Evolutionary conservation across 2,329 filamentous ascomycete species (phyloP), one percentile per base, ranked within the genome.

Genomic region (Fusarium sp.): DNA sequence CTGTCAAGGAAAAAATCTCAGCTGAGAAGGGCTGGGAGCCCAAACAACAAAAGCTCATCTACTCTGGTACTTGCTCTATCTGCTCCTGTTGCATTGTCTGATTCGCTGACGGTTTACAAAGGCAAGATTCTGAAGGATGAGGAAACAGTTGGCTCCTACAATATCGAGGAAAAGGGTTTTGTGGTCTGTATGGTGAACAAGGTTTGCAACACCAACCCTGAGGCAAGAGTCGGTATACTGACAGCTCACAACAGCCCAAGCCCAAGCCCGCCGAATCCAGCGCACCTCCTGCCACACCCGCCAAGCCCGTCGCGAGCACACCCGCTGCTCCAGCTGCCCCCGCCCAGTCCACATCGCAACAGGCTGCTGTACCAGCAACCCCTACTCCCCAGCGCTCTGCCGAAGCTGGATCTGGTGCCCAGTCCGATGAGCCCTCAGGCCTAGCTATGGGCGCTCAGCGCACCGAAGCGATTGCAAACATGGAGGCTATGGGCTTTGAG

Each of bases 161-260:
- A 92, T 79, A 98, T 99, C 64, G 94, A 99, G 79, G 95, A 98
- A 85, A 99, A 98, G 84, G 95, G 95, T 33, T 99, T 98, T 76
- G 93, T 99, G 71, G 95, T 99, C 59, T 99, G 95, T 81, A 97
- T 99, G 88, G 89, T 96, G 71, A 92, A 92, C 75, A 98, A 98
- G 91, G 93, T 96, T 81, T 63, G 77, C 62, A 50, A 53, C 31
- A 25, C 15, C 15, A 8, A 36, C 15, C 37, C 11, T 10, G 27
- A n/a, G 33, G 31, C 19, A 27, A 9, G 9, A 37, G 9, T 15
- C 31, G 33, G 36, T 63, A 61, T 43, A 70, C 61, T 56, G 36
- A 53, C 52, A 38, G 15, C 21, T 57, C 21, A 14, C 48, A 17
- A 56, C 53, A 80, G 78, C 77, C 77, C 59, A 80, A 78, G 71